Conservation (phyloP, 148 eudicot species). For the Rhododendron vialii region DNA sequence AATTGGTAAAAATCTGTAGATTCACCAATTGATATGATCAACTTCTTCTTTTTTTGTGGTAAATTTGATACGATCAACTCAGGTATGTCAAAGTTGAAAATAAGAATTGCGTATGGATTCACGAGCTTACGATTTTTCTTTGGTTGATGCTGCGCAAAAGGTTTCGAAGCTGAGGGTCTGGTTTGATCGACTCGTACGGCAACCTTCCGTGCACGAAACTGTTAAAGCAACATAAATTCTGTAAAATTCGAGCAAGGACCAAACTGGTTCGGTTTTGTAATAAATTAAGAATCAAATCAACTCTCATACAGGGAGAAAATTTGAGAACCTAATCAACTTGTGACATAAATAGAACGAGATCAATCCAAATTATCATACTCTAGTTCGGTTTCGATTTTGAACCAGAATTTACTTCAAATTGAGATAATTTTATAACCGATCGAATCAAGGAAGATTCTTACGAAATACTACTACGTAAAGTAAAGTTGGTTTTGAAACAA, state of each 20-base stretch:
- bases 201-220: constrained; percentile 94
- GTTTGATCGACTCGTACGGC: constrained; percentile 75
- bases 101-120: neutral
- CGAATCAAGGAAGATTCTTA: neutral
- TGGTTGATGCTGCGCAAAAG: constrained; percentile 57
- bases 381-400: neutral
- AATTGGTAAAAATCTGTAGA: constrained; percentile 78
- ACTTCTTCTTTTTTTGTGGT: no score
- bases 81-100: neutral
- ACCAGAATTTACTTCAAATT: neutral
- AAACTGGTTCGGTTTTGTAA: neutral
- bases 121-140: constrained; percentile 59
- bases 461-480: no score
- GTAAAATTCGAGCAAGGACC: neutral
- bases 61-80: neutral
- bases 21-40: neutral
- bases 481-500: neutral
- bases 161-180: constrained; percentile 57
- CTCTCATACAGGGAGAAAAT: neutral
- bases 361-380: neutral
- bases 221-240: neutral
- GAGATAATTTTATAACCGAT: neutral
- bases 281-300: neutral
- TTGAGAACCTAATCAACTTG: neutral
- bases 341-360: neutral